Percentiles rank a stretch among this genome's conserved stretches.
These are phyloP conservation scores for Syzygium grande DNA, from an alignment of 345 rosid species.

Conservation along the genomic window DNA sequence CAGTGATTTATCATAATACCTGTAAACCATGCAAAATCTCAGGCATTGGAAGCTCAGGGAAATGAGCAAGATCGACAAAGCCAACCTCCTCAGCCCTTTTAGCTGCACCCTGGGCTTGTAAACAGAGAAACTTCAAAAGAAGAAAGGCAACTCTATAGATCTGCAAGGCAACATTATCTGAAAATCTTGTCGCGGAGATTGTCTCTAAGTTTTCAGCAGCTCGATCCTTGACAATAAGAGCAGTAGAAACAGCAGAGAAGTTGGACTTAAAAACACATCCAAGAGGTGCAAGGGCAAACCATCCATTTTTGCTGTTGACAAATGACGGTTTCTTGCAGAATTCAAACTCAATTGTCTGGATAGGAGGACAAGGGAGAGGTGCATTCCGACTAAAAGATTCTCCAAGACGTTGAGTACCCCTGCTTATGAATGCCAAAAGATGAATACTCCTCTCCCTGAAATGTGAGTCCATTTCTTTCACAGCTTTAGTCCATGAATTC, in stretches of 20 bases:
- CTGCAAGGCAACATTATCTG: constrained; percentile 76
- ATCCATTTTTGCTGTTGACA: constrained; percentile 61
- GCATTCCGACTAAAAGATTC: constrained; percentile 40
- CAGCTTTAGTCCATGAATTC: constrained; percentile 65
- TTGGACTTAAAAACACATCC: constrained; percentile 43
- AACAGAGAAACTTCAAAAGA: constrained; percentile 66
- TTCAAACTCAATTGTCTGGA: constrained; percentile 56
- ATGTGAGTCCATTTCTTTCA: constrained; percentile 70
- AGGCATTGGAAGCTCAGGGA: constrained; percentile 97
- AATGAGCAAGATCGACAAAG: constrained; percentile 72
- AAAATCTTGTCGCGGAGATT: constrained; percentile 50
- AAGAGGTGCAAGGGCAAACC: constrained; percentile 76
- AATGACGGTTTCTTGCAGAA: constrained; percentile 49
- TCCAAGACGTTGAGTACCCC: constrained; percentile 53
- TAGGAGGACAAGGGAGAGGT: constrained; percentile 57
- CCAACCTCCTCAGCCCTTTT: constrained; percentile 83
- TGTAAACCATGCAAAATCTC: constrained; percentile 86
- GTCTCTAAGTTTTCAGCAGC: constrained; percentile 21
- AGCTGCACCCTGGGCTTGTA: constrained; percentile 80
- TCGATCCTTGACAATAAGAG: constrained; percentile 43
- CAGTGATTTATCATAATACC: constrained; percentile 23
- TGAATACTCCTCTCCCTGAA: constrained; percentile 77
- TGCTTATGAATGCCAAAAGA: constrained; percentile 77
- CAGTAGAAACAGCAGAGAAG: constrained; percentile 28
- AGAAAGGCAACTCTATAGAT: constrained; percentile 72